Evolutionary conservation across 805 yeast species (phyloP).

Genomic region (Blastobotrys muscicola): DNA sequence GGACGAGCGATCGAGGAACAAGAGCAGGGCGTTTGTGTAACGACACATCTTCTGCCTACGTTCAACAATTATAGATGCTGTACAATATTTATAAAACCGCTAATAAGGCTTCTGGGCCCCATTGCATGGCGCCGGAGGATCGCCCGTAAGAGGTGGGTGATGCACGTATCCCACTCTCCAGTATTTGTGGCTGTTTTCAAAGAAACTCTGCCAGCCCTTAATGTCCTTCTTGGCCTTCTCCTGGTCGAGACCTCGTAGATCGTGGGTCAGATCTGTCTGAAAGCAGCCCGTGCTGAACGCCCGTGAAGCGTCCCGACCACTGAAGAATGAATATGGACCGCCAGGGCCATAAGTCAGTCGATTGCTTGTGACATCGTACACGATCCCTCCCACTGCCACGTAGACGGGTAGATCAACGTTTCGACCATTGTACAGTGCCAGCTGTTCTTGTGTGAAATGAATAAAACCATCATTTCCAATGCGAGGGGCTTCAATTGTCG

Average conservation of each 20-base stretch:
- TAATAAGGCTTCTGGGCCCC: slow-evolving; percentile 3
- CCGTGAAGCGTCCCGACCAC: slow-evolving; percentile 61
- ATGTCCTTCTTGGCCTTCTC: slow-evolving; percentile 34
- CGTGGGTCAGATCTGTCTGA: slow-evolving; percentile 51
- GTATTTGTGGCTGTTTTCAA: slow-evolving; percentile 36
- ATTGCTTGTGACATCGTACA: slow-evolving; percentile 52
- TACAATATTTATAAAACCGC: too few relatives aligned
- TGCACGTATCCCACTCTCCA: slow-evolving; percentile 55
- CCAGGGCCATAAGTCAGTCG: slow-evolving; percentile 47
- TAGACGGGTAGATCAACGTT: slow-evolving; percentile 43
- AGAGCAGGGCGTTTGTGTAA: too few relatives aligned
- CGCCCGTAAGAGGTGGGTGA: slow-evolving; percentile 37
- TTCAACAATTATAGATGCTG: too few relatives aligned
- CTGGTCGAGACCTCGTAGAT: slow-evolving; percentile 49
- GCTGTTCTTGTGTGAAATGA: slow-evolving; percentile 36
- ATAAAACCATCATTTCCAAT: slow-evolving; percentile 16
- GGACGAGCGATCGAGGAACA: too few relatives aligned
- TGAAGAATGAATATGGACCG: slow-evolving; percentile 46
- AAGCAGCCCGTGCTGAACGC: slow-evolving; percentile 68
- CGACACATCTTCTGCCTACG: too few relatives aligned
- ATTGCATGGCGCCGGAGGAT: slow-evolving; percentile 43
- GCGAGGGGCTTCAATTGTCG: too few relatives aligned
- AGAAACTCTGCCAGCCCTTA: slow-evolving; percentile 45
- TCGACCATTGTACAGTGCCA: slow-evolving; percentile 44
- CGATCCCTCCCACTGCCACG: slow-evolving; percentile 49